These are phyloP conservation scores for Pseudozyma thailandica DNA, from an alignment of 1,284 basidiomycete species.

Conservation along the genomic window DNA sequence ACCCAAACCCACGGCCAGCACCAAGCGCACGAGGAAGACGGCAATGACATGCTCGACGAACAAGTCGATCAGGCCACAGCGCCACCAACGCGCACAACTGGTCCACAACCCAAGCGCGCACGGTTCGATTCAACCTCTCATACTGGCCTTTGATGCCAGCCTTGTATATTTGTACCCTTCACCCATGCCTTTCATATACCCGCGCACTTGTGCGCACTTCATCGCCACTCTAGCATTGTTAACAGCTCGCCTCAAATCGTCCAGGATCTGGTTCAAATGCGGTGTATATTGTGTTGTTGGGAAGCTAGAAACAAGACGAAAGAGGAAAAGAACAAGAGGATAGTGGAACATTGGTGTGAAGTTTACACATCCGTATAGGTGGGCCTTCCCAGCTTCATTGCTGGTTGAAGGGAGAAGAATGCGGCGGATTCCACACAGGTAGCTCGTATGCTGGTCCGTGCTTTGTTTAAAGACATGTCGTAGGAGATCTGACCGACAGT, in stretches of 20 bases:
- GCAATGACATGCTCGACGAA: slow-evolving; percentile 19
- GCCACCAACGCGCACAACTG: not conserved
- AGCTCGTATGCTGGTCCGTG: not conserved
- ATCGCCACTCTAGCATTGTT: too few species aligned
- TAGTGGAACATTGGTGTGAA: not conserved
- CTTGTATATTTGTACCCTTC: not conserved
- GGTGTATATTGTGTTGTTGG: slow-evolving; percentile 41
- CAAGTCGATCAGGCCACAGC: slow-evolving; percentile 1
- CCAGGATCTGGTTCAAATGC: slow-evolving; percentile 20
- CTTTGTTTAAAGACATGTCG: slow-evolving; percentile 1
- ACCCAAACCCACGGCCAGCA: slow-evolving; percentile 11
- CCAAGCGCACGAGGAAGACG: slow-evolving; percentile 8
- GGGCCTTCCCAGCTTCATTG: not conserved
- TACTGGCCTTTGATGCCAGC: not conserved
- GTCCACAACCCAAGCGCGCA: slow-evolving; percentile 16
- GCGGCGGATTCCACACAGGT: not conserved
- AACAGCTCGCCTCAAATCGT: too few species aligned
- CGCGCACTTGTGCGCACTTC: slow-evolving; percentile 6
- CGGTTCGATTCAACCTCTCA: slow-evolving; percentile 16
- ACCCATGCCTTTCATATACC: slow-evolving; percentile 22
- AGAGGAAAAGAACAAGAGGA: not conserved
- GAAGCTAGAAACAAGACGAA: slow-evolving; percentile 9
- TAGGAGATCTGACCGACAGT: not conserved
- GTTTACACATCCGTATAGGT: slow-evolving; percentile 6
- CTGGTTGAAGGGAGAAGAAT: not conserved